A percentile compares a stretch with the other conserved stretches of the same genome.
phyloP scores from a whole-genome alignment of 2,329 filamentous ascomycete species.

The Neofusicoccum cordaticola region DNA sequence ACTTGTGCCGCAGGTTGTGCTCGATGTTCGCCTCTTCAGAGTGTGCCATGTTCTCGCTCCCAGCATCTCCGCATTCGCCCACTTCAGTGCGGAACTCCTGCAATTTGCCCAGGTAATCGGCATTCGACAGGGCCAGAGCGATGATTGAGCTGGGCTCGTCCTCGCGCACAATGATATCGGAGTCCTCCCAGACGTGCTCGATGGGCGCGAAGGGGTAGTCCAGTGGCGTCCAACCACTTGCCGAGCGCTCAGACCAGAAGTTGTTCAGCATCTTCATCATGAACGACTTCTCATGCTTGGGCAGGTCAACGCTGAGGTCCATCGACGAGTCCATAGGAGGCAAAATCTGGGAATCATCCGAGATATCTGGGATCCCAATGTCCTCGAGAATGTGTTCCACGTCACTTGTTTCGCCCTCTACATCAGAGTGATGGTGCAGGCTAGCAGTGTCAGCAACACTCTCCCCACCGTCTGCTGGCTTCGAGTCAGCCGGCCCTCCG shows the following conservation, averaged over 20 bases:
- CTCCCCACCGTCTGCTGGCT: slow-evolving; percentile 21
- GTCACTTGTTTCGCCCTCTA: slow-evolving; percentile 59
- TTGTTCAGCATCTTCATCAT: slow-evolving; percentile 94
- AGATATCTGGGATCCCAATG: slow-evolving; percentile 61
- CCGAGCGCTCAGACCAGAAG: slow-evolving; percentile 97
- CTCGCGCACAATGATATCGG: slow-evolving; percentile 93
- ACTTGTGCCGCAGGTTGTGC: slow-evolving; percentile 76
- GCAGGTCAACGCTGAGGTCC: slow-evolving; percentile 69
- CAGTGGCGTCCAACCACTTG: slow-evolving; percentile 86
- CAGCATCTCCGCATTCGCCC: slow-evolving; percentile 22
- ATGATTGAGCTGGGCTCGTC: slow-evolving; percentile 97
- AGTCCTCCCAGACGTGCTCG: slow-evolving; percentile 96
- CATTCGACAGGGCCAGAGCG: slow-evolving; percentile 83
- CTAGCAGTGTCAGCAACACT: slow-evolving; percentile 28
- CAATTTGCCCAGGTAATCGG: slow-evolving; percentile 82
- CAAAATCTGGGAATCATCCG: slow-evolving; percentile 51
- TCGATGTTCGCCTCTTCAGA: slow-evolving; percentile 71
- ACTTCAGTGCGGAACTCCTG: slow-evolving; percentile 56
- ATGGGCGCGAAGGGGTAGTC: slow-evolving; percentile 81
- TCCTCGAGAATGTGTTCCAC: slow-evolving; percentile 70
- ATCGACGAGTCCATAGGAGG: slow-evolving; percentile 54
- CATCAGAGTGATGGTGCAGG: slow-evolving; percentile 50
- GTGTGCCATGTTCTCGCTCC: slow-evolving; percentile 24
- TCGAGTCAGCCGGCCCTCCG: slow-evolving; percentile 8
- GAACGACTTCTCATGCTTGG: slow-evolving; percentile 89